Evolutionary conservation across 805 yeast species (phyloP).

Genomic region (Spathaspora hagerdaliae): DNA sequence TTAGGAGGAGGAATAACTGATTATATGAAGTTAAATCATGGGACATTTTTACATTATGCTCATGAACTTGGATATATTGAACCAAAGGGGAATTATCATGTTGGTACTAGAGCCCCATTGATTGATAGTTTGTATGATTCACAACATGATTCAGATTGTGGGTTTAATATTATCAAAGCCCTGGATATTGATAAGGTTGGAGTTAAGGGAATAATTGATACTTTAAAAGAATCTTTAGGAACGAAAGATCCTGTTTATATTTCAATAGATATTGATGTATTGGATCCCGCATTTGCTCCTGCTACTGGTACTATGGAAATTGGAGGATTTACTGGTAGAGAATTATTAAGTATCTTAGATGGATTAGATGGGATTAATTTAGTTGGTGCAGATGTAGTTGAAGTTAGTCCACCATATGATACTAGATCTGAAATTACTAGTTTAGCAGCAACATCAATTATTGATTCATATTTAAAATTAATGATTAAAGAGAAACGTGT

Average conservation of each 20-base stretch:
- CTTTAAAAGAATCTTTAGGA: slow-evolving; percentile 33
- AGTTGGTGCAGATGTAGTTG: slow-evolving; percentile 26
- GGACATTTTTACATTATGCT: slow-evolving; percentile 68
- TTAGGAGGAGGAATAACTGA: slow-evolving; percentile 61
- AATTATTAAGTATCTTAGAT: slow-evolving; percentile 20
- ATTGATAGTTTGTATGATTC: slow-evolving; percentile 35
- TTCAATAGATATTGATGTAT: slow-evolving; percentile 23
- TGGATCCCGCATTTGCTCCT: slow-evolving; percentile 25
- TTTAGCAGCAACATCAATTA: slow-evolving; percentile 22
- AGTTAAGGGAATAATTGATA: slow-evolving; percentile 29
- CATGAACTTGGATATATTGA: slow-evolving; percentile 60
- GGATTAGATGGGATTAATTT: slow-evolving; percentile 25
- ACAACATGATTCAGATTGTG: slow-evolving; percentile 48
- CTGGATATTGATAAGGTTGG: slow-evolving; percentile 45
- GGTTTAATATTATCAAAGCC: slow-evolving; percentile 44
- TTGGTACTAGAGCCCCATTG: slow-evolving; percentile 64
- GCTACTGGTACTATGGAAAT: slow-evolving; percentile 27
- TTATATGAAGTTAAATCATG: slow-evolving; percentile 61
- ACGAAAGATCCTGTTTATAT: slow-evolving; percentile 26
- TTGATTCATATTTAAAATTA: slow-evolving; percentile 19
- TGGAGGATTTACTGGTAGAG: slow-evolving; percentile 24
- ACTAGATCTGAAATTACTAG: slow-evolving; percentile 22
- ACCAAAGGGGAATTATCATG: slow-evolving; percentile 49
- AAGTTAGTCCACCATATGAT: slow-evolving; percentile 27
- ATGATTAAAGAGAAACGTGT: slow-evolving; percentile 11